Conservation (phyloP, 148 eudicot species). For the Nyssa sinensis region DNA sequence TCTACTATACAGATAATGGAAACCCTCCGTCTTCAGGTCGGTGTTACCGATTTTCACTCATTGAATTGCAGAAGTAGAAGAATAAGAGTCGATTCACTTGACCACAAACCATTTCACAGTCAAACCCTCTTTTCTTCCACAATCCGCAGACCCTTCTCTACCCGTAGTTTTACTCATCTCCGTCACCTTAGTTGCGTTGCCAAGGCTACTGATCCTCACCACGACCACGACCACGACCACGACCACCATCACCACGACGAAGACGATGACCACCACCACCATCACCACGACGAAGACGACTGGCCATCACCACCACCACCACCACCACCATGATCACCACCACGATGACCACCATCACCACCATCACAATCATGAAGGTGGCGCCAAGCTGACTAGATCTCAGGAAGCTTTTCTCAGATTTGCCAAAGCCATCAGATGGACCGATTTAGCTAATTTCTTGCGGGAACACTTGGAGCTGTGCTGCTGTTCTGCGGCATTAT, state of each 20-base stretch:
- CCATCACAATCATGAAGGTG: constrained; percentile 17
- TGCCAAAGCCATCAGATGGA: constrained; percentile 66
- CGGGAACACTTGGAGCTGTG: constrained; percentile 83
- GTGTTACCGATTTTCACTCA: constrained; percentile 2
- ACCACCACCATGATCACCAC: constrained; percentile 25
- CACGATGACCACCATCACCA: constrained; percentile 32
- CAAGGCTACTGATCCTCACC: constrained; percentile 21
- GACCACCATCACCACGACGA: constrained; percentile 27
- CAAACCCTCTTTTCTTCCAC: constrained; percentile 13
- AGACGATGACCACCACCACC: constrained; percentile 21
- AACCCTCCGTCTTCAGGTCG: constrained; percentile 24
- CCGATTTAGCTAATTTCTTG: constrained; percentile 64
- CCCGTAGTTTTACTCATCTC: constrained; percentile 16
- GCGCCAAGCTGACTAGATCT: constrained; percentile 31
- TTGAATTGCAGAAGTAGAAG: constrained; percentile 6
- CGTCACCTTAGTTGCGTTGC: constrained; percentile 23
- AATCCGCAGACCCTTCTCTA: constrained; percentile 12
- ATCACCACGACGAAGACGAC: constrained; percentile 30
- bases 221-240: constrained; percentile 7
- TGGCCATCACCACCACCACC: constrained; percentile 14
- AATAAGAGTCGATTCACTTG: not conserved
- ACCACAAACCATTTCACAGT: constrained; percentile 12
- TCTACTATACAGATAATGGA: constrained; percentile 31
- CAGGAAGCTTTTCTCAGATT: constrained; percentile 61
- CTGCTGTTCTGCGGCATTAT: constrained; percentile 64